Conservation (phyloP, 306 rosid species). For the Cajanus cajan region DNA sequence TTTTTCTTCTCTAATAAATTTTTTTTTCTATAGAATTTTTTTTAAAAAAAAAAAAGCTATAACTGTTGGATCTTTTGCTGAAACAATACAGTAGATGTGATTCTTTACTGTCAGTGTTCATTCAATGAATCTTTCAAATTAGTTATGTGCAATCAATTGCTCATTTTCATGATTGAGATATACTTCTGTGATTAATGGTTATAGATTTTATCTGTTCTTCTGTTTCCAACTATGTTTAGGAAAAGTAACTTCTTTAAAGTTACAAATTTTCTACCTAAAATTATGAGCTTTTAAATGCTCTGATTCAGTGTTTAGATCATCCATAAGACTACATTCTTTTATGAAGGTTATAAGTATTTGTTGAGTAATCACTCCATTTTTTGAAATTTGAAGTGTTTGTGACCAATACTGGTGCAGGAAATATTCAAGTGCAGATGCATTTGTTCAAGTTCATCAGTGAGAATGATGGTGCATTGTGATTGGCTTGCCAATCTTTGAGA, state of each 20-base stretch:
- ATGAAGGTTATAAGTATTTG: not conserved
- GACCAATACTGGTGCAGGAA: not conserved
- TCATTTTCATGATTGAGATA: not conserved
- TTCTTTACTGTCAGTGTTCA: not conserved
- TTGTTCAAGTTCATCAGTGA: not conserved
- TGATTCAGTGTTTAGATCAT: conserved; percentile 10
- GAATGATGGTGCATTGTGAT: not conserved
- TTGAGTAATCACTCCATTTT: conserved; percentile 6
- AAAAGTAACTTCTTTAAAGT: not conserved
- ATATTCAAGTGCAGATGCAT: conserved; percentile 21
- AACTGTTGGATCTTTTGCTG: not conserved
- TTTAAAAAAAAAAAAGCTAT: not conserved
- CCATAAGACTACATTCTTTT: not conserved
- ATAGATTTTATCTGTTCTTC: not conserved
- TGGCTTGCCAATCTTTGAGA: conserved; percentile 12
- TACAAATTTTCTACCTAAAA: not conserved
- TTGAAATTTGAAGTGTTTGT: conserved; percentile 3
- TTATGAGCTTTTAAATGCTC: not conserved
- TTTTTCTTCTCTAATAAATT: not conserved
- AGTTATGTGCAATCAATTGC: not conserved
- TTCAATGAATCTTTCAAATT: not conserved
- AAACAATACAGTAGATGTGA: not conserved
- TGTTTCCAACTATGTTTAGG: conserved; percentile 1
- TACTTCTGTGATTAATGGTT: not conserved
- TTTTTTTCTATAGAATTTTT: not conserved